Base-by-base conservation (phyloP, 2,329 filamentous ascomycete species). In the Aspergillus transmontanensis region DNA sequence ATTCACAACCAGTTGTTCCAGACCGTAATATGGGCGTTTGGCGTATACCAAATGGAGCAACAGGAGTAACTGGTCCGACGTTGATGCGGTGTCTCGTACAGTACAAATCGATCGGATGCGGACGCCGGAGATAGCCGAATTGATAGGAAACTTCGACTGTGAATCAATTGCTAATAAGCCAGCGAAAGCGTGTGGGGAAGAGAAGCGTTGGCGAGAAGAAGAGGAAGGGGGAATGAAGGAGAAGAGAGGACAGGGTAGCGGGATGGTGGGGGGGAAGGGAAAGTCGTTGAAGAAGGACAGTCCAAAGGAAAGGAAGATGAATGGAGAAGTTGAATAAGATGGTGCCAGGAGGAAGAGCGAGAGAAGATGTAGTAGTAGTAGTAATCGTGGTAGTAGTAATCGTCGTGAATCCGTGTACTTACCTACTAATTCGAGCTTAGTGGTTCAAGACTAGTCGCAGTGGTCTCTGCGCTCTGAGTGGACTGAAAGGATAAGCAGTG, bases 111-210 rank as follows among this genome's bases (percentile, higher is more conserved):
- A 69, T 71, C 71, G 72, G 72, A 48, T 50, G 57, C 59, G 50
- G 45, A 62, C 58, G 65, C 71, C 70, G 66, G 63, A 71, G 73
- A 71, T 73, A 75, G 67, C 68, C 68, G 70, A 70, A 39, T 57
- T 36, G 51, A 55, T 55, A 39, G 46, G 55, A 19, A 19, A 51
- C 34, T 32, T 51, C 3, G 16, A n/a, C 28, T 51, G 61, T 39
- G 65, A 61, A n/a, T 64, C 68, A 71, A 74, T 71, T 72, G 68
- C 60, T 67, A 68, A 71, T 72, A 71, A 64, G 68, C 41, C 61
- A 46, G 61, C 30, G 53, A 58, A 58, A 55, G 26, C 26, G 46
- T 48, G 11, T 51, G 28, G 19, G 28, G 16, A n/a, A 34, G 19
- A n/a, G 45, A 23, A 23, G 19, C 11, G 43, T 46, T 46, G 43